Base-by-base conservation (phyloP, 805 yeast species). In the Candida ovalis region DNA sequence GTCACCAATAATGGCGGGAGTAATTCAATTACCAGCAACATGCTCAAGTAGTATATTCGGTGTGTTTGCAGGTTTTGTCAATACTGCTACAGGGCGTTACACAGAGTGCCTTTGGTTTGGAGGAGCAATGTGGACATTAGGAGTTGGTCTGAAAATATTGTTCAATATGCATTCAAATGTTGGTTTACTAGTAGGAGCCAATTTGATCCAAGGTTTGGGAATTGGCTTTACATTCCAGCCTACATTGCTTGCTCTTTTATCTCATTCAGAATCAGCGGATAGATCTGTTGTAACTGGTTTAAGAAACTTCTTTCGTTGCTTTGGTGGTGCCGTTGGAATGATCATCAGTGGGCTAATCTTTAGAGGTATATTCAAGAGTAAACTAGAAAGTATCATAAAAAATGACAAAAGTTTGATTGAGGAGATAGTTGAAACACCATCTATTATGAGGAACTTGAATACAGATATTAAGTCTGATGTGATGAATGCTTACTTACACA, bases 251-350 rank as follows among this genome's bases (percentile, higher is more conserved):
- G 81, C 81, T 1, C 69, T 71, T 33, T 76, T 70, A 55, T 77
- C 80, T 1, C 77, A 76, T 47, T 64, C 80, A 7, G 63, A 57
- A 41, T 68, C 72, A 42, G 62, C 73, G 2, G 83, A 79, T 51
- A 58, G 84, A 40, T 79, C 83, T 0, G 77, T 79, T 5, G 77
- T 76, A 9, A 77, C 78, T 12, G 71, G 80, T 8, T 67, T 79
- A 5, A 68, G 84, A 53, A 77, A 77, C 52, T 78, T 77, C 13
- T 54, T 77, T 32, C 65, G 84, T 44, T 74, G 79, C 17, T 72
- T 79, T 53, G 84, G 84, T 21, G 82, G 82, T 17, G 74, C 82
- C 0, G 64, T 76, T 30, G 84, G 84, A 0, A 64, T 78, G 28
- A 80, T 49, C 19, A 40, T 45, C 13, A 43, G 51, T 39, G 54